phyloP scores from a whole-genome alignment of 352 stramenopile species.

The Phytophthora rubi region DNA sequence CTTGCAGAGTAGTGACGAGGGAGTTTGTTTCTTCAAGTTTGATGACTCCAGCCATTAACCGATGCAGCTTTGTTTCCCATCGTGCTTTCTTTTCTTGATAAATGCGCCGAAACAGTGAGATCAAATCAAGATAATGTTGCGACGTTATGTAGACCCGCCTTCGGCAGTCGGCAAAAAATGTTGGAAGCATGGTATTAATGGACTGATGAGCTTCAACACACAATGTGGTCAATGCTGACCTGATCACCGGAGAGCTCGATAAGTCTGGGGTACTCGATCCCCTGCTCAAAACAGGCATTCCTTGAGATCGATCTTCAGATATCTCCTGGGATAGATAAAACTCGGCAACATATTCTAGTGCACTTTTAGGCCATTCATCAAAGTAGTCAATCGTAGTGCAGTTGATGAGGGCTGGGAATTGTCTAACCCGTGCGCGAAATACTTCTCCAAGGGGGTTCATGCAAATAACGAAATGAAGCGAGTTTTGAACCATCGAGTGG shows the following conservation, averaged over 20 bases:
- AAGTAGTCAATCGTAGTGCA: constrained; percentile 96
- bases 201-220: constrained; percentile 70
- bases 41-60: constrained; percentile 65
- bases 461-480: constrained; percentile 93
- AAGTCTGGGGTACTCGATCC: constrained; percentile 14
- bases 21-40: constrained; percentile 80
- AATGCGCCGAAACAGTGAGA: constrained; percentile 86
- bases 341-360: constrained; percentile 85
- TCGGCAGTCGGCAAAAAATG: constrained; percentile 46
- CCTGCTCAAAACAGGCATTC: background rate
- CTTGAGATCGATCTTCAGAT: background rate
- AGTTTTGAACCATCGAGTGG: constrained; percentile 68
- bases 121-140: constrained; percentile 91
- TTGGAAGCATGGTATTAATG: constrained; percentile 17
- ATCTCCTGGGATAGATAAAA: constrained; percentile 49
- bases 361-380: constrained; percentile 89
- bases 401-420: constrained; percentile 94
- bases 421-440: constrained; percentile 87
- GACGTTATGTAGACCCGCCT: constrained; percentile 74
- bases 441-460: constrained; percentile 82
- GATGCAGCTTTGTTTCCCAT: constrained; percentile 56
- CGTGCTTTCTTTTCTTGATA: constrained; percentile 57
- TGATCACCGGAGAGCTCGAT: constrained; percentile 20
- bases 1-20: constrained; percentile 62
- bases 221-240: constrained; percentile 41